These are phyloP conservation scores for Paramarasmius palmivorus DNA, from an alignment of 1,284 basidiomycete species.

Conservation along the genomic window DNA sequence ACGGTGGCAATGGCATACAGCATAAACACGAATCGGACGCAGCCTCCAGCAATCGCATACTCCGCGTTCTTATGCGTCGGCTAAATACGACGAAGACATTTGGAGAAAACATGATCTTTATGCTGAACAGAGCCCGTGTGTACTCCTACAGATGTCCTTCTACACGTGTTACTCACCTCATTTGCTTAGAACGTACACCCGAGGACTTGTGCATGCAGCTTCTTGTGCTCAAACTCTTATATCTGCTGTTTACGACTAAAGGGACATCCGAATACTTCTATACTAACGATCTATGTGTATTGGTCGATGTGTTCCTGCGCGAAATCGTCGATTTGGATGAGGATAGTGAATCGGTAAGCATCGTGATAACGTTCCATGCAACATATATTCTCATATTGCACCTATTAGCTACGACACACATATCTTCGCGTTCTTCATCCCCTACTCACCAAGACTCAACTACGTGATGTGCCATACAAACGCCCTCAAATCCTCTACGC, in stretches of 20 bases:
- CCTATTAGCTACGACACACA: constrained; percentile 84
- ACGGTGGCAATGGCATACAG: neutral
- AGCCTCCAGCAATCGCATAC: constrained; percentile 72
- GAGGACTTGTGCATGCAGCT: constrained; percentile 96
- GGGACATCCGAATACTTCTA: constrained; percentile 97
- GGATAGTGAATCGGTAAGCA: constrained; percentile 14
- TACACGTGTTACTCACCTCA: neutral
- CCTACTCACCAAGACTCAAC: constrained; percentile 91
- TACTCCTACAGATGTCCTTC: constrained; percentile 17
- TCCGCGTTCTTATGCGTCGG: constrained; percentile 82
- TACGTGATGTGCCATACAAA: constrained; percentile 87
- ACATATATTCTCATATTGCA: constrained; percentile 4
- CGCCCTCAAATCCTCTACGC: constrained; percentile 84
- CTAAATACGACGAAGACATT: constrained; percentile 90
- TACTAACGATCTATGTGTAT: constrained; percentile 94
- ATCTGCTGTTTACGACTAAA: constrained; percentile 91
- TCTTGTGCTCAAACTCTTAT: constrained; percentile 92
- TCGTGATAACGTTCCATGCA: neutral
- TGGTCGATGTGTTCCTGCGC: constrained; percentile 40
- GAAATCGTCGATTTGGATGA: constrained; percentile 15
- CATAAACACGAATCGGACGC: neutral
- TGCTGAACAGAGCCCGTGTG: constrained; percentile 93
- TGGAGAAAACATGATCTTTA: constrained; percentile 98
- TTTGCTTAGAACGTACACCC: constrained; percentile 66
- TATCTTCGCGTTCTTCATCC: constrained; percentile 97